Base-by-base conservation (phyloP, 2,329 filamentous ascomycete genomes). In the Tolypocladium ovalisporum region DNA sequence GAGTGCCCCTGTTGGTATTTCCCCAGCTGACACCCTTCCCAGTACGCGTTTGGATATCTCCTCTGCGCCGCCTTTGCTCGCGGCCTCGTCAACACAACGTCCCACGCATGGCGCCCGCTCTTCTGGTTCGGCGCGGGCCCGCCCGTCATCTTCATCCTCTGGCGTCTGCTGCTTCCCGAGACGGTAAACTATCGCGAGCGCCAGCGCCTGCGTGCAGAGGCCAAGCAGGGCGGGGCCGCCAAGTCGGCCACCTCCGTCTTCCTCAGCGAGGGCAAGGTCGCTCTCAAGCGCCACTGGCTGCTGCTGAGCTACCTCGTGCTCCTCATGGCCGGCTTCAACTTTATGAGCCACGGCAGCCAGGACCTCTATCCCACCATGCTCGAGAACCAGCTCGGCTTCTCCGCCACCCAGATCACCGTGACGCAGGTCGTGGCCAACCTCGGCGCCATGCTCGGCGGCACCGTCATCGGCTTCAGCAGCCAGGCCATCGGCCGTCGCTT, bases 301-400 rank as follows among this genome's bases (percentile, higher is more conserved):
- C 72, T 95, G 2, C 76, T 96, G 57, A 75, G 85, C 39, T 96
- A 96, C 72, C 77, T 96, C 58, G 89, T 96, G 8, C 76, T 96
- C 24, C 77, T 96, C 42, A 95, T 95, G 89, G 87, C 89, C 1
- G 90, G 90, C 4, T 94, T 96, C 77, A 96, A 95, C 73, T 95
- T 94, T 68, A 91, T 94, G 88, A 88, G 85, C 22, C 89, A 92
- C 67, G 88, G 88, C 56, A 87, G 83, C 27, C 71, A 88, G 69
- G 81, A 84, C 63, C 67, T 85, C 34, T 85, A 85, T 62, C 82
- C 82, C 2, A 84, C 81, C 24, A 79, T 85, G 79, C 68, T 85
- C 29, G 69, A 74, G 61, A 82, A 80, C 63, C 79, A 85, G 67
- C 81, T 79, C 61, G 69, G 67, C 19, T 82, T 83, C 65, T 69